Percentiles rank a stretch among this genome's conserved stretches.
Evolutionary conservation across 768 basidiomycete species (phyloP).

Genomic region (Hygrophorus russula): DNA sequence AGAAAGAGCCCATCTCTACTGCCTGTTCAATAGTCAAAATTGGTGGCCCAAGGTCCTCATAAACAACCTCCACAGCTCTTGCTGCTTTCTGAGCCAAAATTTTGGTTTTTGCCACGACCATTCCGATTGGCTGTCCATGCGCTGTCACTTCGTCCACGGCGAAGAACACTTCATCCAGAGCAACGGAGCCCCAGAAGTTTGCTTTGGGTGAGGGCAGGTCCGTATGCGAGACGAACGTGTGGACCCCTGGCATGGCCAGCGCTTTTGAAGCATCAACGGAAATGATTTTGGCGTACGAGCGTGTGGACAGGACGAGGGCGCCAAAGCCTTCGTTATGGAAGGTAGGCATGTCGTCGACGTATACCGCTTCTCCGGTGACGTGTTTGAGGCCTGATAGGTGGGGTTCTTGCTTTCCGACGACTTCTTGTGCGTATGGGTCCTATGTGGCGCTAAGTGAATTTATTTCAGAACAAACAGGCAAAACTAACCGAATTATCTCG

Average conservation of each 20-base stretch:
- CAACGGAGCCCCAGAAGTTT: constrained; percentile 11
- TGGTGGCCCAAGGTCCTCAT: constrained; percentile 11
- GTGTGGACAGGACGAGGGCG: constrained; percentile 10
- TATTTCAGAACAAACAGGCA: background rate
- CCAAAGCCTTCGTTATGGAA: constrained; percentile 11
- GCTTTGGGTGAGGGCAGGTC: constrained; percentile 11
- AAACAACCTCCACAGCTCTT: constrained; percentile 10
- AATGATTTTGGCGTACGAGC: constrained; percentile 11
- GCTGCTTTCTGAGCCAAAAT: constrained; percentile 13
- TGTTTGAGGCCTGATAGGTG: constrained; percentile 12
- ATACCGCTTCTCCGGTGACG: constrained; percentile 10
- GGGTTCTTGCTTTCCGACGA: constrained; percentile 11
- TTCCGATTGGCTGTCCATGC: constrained; percentile 12
- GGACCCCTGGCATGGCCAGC: constrained; percentile 11
- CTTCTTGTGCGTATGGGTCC: constrained; percentile 12
- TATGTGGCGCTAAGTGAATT: background rate
- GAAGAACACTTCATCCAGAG: constrained; percentile 9
- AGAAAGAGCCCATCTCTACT: constrained; percentile 9
- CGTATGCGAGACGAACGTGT: constrained; percentile 8
- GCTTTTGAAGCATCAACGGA: constrained; percentile 9
- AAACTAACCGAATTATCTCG: constrained; percentile 8
- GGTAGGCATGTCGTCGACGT: constrained; percentile 13
- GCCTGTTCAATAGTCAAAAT: constrained; percentile 11
- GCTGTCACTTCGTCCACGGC: constrained; percentile 9
- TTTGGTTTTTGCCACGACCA: constrained; percentile 11